Conservation (phyloP, 768 basidiomycete species). For the Kwoniella sp. region DNA sequence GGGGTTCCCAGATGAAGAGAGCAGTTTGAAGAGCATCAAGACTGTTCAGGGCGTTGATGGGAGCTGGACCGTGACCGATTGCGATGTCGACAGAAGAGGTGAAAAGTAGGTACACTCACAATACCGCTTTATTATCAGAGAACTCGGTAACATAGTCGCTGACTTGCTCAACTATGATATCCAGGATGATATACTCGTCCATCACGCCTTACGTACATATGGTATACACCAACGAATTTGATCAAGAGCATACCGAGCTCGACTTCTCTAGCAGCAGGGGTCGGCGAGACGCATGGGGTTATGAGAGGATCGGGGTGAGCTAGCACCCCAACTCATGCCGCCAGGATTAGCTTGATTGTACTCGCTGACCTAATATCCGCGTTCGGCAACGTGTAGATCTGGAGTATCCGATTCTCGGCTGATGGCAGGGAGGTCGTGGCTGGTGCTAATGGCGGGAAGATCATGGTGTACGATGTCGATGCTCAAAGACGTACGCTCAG, state of each 20-base stretch:
- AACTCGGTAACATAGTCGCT: no score
- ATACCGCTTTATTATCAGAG: not conserved
- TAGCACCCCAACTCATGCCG: slow-evolving; percentile 61
- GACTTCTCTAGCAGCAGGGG: slow-evolving; percentile 33
- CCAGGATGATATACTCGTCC: slow-evolving; percentile 83
- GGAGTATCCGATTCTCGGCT: slow-evolving; percentile 93
- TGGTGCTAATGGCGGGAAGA: slow-evolving; percentile 63
- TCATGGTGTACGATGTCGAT: slow-evolving; percentile 84
- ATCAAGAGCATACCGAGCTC: slow-evolving; percentile 48
- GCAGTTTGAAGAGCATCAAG: slow-evolving; percentile 54
- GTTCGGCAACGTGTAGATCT: slow-evolving; percentile 63
- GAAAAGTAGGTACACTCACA: slow-evolving; percentile 56
- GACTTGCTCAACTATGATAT: slow-evolving; percentile 2
- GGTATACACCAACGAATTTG: slow-evolving; percentile 48
- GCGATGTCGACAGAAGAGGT: slow-evolving; percentile 84
- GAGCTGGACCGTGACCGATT: slow-evolving; percentile 93
- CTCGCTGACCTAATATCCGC: slow-evolving; percentile 66
- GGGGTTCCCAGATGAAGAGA: slow-evolving; percentile 45
- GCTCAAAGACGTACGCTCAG: slow-evolving; percentile 76
- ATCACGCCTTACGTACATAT: slow-evolving; percentile 61
- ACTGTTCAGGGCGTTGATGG: slow-evolving; percentile 75
- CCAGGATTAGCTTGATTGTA: slow-evolving; percentile 60
- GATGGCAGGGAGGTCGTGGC: slow-evolving; percentile 95
- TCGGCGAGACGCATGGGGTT: slow-evolving; percentile 16
- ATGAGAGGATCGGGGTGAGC: slow-evolving; percentile 53